phyloP scores from a whole-genome alignment of 441 rosid genomes.

The Adansonia rubrostipa region DNA sequence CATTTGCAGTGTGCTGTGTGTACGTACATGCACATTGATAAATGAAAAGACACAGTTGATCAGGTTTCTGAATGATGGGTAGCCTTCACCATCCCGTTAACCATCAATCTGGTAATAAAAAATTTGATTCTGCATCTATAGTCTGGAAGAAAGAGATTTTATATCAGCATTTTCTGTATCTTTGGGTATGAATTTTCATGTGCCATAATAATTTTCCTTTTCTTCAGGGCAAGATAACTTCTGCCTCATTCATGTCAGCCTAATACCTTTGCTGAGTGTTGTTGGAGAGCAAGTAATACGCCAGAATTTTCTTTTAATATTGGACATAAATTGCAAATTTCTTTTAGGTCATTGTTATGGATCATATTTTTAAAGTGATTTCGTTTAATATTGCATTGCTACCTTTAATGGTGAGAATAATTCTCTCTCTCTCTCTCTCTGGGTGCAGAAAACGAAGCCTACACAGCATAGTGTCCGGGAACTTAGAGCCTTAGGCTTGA shows the following conservation, averaged over 20 bases:
- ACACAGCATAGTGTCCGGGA: conserved; percentile 82
- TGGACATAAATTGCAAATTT: background rate
- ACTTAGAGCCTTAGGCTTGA: conserved; percentile 79
- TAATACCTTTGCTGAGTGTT: conserved; percentile 73
- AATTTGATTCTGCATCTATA: background rate
- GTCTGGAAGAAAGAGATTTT: background rate
- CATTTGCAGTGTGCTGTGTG: background rate
- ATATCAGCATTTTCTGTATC: background rate
- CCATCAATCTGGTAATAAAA: background rate
- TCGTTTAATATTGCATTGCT: background rate
- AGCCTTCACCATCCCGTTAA: conserved; percentile 9
- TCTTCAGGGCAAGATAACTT: conserved; percentile 69
- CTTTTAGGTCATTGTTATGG: background rate
- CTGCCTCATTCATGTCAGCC: conserved; percentile 79
- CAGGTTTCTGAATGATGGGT: background rate
- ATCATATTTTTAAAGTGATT: background rate
- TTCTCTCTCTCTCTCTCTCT: conserved; percentile 9
- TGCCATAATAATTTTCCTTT: conserved; percentile 25
- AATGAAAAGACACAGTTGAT: background rate
- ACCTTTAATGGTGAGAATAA: background rate
- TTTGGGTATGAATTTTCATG: conserved; percentile 19
- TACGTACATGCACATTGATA: background rate
- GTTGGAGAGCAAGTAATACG: conserved; percentile 76
- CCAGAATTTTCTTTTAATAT: conserved; percentile 14
- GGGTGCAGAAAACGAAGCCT: conserved; percentile 72